Base-by-base conservation (phyloP, 1,284 basidiomycete species). In the Marasmius oreades region DNA sequence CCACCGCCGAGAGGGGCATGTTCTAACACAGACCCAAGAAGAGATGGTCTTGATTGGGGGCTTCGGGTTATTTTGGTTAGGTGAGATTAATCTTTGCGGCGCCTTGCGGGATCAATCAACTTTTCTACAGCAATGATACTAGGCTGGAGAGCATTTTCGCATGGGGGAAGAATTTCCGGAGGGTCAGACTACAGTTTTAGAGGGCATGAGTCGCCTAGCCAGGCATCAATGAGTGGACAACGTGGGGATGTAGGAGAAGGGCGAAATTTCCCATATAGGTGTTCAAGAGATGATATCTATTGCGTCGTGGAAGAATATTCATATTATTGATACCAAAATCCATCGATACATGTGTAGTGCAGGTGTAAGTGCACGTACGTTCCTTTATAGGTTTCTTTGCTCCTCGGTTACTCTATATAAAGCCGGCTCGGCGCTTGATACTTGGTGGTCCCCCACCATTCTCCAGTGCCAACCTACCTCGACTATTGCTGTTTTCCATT, bases 281-380 rank as follows among this genome's bases (percentile, higher is more conserved):
- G 87, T 67, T 72, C 72, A 55, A 73, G 73, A 46, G 80, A 84
- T 59, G 84, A 84, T 57, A 72, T 76, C 36, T 83, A 86, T 62
- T 90, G 88, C 63, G 75, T 88, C 26, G 79, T 86, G 14, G 88
- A 90, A 63, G 88, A 90, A 65, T 90, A 83, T 75, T 77, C 75
- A 20, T 88, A 78, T 71, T 86, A 75, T 64, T 88, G 61, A 70
- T 39, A 39, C 39, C 20, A 28, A 37, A 20, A 48, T 42, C n/a
- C 31, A 33, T 28, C 31, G 44, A 50, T 47, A 47, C 33, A 26
- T 7, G 48, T 20, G 8, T 53, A 52, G 16, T 18, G 10, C 26
- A n/a, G n/a, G 23, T 34, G 46, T 47, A 23, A 46, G 26, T 36
- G 31, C 20, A 46, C 23, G 23, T 44, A 26, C 10, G 8, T 20